These are phyloP conservation scores for Malus hybrid DNA, from an alignment of 331 rosid genomes.

Conservation along the genomic window DNA sequence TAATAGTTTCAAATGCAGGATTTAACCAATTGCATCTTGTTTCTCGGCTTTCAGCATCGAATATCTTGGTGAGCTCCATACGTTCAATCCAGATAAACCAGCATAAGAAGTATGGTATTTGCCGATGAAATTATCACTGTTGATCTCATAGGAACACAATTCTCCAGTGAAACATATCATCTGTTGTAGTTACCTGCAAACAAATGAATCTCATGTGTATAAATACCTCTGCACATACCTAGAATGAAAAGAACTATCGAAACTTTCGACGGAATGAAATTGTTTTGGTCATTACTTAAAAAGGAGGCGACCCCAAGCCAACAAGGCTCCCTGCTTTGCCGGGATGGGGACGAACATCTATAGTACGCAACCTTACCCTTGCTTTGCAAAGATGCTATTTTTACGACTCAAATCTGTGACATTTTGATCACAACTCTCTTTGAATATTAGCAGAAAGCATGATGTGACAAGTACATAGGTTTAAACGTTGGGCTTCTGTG, in stretches of 20 bases:
- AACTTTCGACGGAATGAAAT: not conserved
- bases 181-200: not conserved
- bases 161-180: not conserved
- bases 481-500: not conserved
- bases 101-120: not conserved
- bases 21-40: not conserved
- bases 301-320: too few species aligned
- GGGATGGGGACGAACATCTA: too few species aligned
- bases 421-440: not conserved
- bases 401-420: too few species aligned
- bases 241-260: not conserved
- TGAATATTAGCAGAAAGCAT: not conserved
- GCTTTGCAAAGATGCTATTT: too few species aligned
- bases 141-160: not conserved
- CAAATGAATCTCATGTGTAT: not conserved
- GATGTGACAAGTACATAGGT: not conserved
- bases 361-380: too few species aligned
- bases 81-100: not conserved
- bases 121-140: not conserved
- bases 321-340: too few species aligned
- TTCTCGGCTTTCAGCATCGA: not conserved
- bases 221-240: not conserved
- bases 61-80: not conserved
- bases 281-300: not conserved
- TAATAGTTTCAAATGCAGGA: not conserved